A percentile compares a stretch with the other conserved stretches of the same genome.
These are phyloP conservation scores for Hyaloscypha finlandica DNA, from an alignment of 495 filamentous ascomycete species.

Conservation along the genomic window DNA sequence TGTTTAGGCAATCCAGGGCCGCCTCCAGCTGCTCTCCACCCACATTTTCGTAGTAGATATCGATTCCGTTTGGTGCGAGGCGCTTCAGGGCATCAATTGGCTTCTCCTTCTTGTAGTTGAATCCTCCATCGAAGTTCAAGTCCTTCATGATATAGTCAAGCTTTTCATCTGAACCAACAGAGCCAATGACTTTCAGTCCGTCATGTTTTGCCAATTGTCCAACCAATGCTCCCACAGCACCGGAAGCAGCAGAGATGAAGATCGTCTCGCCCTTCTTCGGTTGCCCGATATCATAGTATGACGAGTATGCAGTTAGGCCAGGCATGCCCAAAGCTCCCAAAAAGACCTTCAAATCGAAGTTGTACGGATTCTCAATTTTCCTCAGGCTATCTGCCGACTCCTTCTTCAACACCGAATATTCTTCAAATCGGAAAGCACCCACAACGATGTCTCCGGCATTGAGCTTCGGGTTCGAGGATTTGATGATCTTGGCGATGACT, in stretches of 20 bases:
- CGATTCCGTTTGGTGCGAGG: conserved; percentile 79
- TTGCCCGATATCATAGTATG: conserved; percentile 78
- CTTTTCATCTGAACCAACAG: conserved; percentile 63
- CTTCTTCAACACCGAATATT: conserved; percentile 55
- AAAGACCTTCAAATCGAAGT: conserved; percentile 63
- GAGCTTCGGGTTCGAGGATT: conserved; percentile 62
- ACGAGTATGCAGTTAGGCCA: conserved; percentile 80
- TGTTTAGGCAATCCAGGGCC: conserved; percentile 67
- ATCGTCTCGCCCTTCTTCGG: conserved; percentile 89
- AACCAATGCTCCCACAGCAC: conserved; percentile 83
- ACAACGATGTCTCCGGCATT: conserved; percentile 67
- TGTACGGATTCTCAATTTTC: conserved; percentile 61
- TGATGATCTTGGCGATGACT: conserved; percentile 62
- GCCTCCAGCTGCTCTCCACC: conserved; percentile 87
- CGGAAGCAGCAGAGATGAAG: conserved; percentile 79
- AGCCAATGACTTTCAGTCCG: conserved; percentile 81
- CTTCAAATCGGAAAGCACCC: conserved; percentile 59
- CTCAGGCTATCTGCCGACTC: conserved; percentile 34
- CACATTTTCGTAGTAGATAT: conserved; percentile 97
- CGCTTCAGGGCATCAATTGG: conserved; percentile 69
- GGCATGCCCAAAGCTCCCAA: conserved; percentile 85
- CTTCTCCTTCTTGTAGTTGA: conserved; percentile 70
- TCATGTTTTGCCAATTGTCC: conserved; percentile 87
- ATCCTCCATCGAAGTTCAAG: conserved; percentile 68
- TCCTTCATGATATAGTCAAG: conserved; percentile 63